Base-by-base conservation (phyloP, 2,329 filamentous ascomycete genomes). In the Stachybotrys elegans region DNA sequence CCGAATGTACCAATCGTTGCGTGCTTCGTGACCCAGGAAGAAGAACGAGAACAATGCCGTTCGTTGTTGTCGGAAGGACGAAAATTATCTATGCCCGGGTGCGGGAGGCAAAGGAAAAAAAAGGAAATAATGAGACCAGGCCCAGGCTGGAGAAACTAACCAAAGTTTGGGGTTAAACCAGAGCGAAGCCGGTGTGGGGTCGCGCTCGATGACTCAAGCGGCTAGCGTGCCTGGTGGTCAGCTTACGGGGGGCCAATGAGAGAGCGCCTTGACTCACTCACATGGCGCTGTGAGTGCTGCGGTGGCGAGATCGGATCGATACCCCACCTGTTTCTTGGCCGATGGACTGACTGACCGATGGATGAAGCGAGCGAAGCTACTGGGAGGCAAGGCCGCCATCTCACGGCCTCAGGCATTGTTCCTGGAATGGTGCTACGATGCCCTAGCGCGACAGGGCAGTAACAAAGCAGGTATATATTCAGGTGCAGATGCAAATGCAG, bases 121-220 rank as follows among this genome's bases (percentile, higher is more conserved):
- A 29, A 29, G n/a, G 25, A n/a, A 29, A 29, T 29, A 29, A 29
- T 29, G 25, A 29, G 25, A 29, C 25, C 25, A 29, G 25, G 25
- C 25, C 25, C 25, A 29, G 35, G 35, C 20, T 6, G 19, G 12
- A 38, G 35, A 38, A n/a, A n/a, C 35, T 38, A 38, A n/a, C 35
- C 35, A 19, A 38, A 22, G 35, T 38, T 38, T 38, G 35, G 16
- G 5, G 6, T n/a, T 38, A n/a, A n/a, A 38, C n/a, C 35, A n/a
- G 35, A 38, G 35, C 35, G 35, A 38, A 38, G 35, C 35, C 35
- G 35, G 35, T 29, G 25, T 29, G 25, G 25, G 25, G 25, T 29
- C 25, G 25, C 25, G 25, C 25, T 29, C 25, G 25, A 29, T 29
- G 25, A 29, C 25, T 29, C 25, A 29, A 29, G 25, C n/a, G 25